Evolutionary conservation across 108 stramenopile genomes (phyloP).

Genomic region (Nitzschia putrida): DNA sequence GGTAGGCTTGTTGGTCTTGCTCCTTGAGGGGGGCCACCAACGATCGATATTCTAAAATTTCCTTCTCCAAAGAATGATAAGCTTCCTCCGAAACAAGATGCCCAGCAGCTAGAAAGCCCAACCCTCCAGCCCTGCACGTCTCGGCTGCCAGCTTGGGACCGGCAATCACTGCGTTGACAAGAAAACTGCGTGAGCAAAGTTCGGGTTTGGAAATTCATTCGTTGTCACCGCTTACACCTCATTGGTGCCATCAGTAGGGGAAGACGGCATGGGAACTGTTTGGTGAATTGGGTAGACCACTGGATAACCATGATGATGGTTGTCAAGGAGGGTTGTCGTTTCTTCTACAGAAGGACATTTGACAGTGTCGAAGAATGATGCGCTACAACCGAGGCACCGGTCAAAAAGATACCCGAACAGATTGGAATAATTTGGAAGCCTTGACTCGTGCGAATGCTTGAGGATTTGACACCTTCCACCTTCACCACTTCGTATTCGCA

Average conservation of each 20-base stretch:
- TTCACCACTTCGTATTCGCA: too few species aligned
- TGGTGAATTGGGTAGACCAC: conserved; percentile 60
- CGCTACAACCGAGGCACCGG: too few species aligned
- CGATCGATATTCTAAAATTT: conserved; percentile 53
- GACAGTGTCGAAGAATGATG: too few species aligned
- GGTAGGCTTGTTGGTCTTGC: conserved; percentile 4
- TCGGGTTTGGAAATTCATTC: not conserved
- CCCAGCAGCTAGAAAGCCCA: conserved; percentile 78
- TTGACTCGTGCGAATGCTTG: too few species aligned
- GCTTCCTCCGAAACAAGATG: conserved; percentile 45
- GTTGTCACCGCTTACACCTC: conserved; percentile 33
- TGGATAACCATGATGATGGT: not conserved
- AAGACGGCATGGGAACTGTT: conserved; percentile 48
- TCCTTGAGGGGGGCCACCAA: not conserved
- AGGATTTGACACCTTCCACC: too few species aligned
- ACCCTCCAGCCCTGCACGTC: conserved; percentile 63
- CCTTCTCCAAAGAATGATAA: conserved; percentile 37
- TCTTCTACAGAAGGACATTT: too few species aligned
- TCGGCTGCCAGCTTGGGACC: conserved; percentile 65
- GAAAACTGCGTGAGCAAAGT: not conserved
- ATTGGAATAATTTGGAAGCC: too few species aligned
- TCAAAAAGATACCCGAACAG: too few species aligned
- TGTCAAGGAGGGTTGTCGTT: not conserved
- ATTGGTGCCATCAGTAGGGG: conserved; percentile 75
- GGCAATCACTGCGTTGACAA: conserved; percentile 42